Conservation (phyloP, 768 basidiomycete species). For the Hericium coralloides region DNA sequence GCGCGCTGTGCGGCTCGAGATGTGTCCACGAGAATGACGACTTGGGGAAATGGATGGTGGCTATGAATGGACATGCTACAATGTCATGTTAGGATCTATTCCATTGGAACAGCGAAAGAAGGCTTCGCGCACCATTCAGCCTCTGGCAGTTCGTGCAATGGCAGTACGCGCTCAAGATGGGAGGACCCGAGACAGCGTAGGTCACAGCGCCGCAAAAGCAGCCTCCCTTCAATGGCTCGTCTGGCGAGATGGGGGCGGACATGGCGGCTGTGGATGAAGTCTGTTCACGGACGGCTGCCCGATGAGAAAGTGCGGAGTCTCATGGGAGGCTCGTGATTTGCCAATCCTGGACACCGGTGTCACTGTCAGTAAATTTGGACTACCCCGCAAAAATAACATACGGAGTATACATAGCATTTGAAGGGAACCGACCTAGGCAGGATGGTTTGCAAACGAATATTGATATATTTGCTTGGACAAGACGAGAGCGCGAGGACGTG, state of each 20-base stretch:
- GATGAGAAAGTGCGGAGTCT: not conserved
- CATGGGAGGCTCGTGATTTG: not conserved
- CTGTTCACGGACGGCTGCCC: not conserved
- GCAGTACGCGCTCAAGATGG: conserved; percentile 52
- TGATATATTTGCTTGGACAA: not conserved
- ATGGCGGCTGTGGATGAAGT: not conserved
- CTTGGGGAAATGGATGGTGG: conserved; percentile 47
- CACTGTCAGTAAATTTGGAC: no score
- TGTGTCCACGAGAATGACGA: conserved; percentile 48
- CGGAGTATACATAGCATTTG: no score
- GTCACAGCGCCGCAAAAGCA: conserved; percentile 52
- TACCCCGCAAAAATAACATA: no score
- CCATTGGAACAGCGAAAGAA: no score
- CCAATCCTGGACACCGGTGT: no score
- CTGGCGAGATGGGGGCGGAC: conserved; percentile 1
- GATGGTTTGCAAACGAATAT: not conserved
- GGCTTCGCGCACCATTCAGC: conserved; percentile 34
- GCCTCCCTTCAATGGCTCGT: conserved; percentile 26
- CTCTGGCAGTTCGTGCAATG: conserved; percentile 67
- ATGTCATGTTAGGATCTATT: not conserved
- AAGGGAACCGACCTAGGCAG: no score
- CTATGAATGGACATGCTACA: conserved; percentile 52
- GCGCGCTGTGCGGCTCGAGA: conserved; percentile 22
- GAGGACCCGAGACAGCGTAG: conserved; percentile 38
- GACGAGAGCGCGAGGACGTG: not conserved